Conservation (phyloP, 2,329 filamentous ascomycete genomes). For the Diaporthe eres region DNA sequence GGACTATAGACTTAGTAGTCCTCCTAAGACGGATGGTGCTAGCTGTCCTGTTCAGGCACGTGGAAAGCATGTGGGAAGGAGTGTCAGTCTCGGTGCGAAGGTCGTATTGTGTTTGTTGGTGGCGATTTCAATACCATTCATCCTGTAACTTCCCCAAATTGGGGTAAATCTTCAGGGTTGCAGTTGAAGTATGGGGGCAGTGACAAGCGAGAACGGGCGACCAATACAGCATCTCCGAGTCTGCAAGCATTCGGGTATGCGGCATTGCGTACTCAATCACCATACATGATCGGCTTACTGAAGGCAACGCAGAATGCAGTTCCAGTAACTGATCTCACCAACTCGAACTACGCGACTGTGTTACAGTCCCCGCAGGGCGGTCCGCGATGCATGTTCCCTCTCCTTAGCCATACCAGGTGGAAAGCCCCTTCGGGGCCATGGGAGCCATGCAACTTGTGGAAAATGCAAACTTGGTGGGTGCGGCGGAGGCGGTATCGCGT, state of each 20-base stretch:
- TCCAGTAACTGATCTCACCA: background rate
- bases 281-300: background rate
- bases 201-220: background rate
- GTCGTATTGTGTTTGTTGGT: background rate
- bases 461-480: background rate
- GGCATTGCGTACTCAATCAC: background rate
- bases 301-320: background rate
- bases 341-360: background rate
- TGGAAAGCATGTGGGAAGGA: background rate
- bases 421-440: background rate
- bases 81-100: background rate
- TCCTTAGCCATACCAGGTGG: background rate
- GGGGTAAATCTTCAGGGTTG: conserved; percentile 13
- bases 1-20: background rate
- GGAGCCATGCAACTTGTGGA: background rate
- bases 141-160: conserved; percentile 3
- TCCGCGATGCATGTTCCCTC: background rate
- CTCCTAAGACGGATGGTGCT: background rate
- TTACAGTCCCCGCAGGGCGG: too few relatives aligned
- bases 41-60: background rate
- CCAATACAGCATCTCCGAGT: background rate
- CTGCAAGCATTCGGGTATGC: background rate
- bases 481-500: too few relatives aligned
- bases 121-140: background rate
- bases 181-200: background rate